Evolutionary conservation across 257 asterid genomes (phyloP), one percentile per base, ranked within the genome.

Genomic region (Capsicum baccatum): DNA sequence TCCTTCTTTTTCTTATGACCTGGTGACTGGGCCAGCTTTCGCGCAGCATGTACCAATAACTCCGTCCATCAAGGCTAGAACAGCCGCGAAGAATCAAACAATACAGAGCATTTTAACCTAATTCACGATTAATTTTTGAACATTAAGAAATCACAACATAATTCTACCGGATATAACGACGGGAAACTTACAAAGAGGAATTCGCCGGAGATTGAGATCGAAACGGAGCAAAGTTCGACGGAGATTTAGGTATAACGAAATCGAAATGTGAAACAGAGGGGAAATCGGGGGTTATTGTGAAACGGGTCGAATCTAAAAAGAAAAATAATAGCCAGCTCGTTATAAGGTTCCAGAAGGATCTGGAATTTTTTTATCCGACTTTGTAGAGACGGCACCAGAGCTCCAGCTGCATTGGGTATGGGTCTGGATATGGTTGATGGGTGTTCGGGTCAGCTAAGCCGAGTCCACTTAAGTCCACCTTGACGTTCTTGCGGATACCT

Each of bases 131-230:
- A 42, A 74, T 50, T 19, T 50, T 19, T 7, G 9, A 63, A 63
- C 0, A 63, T 63, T 63, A 63, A 21, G 33, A n/a, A 12, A 50
- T n/a, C 6, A 1, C 7, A 47, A 73, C 37, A 73, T n/a, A n/a
- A 73, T 73, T 73, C 59, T 6, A 39, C 80, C 42, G 4, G 55
- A 47, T n/a, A 26, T 6, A 47, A 10, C 67, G 67, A 9, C 33
- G 3, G 15, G 15, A 63, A 63, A 74, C 81, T 74, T 73, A 73
- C 59, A 21, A 21, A 16, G 4, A 48, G 62, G 19, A 50, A 2
- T 74, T 21, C 59, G 44, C 47, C 62, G 80, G 80, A 73, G 44
- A 48, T 74, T 21, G 62, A 48, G 81, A 74, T 74, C 81, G 81
- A 2, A 21, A 47, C 4, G 39, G 59, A 48, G 59, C n/a, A 48